Base-by-base conservation (phyloP, 2,329 filamentous ascomycete species). In the Aspergillus uvarum region DNA sequence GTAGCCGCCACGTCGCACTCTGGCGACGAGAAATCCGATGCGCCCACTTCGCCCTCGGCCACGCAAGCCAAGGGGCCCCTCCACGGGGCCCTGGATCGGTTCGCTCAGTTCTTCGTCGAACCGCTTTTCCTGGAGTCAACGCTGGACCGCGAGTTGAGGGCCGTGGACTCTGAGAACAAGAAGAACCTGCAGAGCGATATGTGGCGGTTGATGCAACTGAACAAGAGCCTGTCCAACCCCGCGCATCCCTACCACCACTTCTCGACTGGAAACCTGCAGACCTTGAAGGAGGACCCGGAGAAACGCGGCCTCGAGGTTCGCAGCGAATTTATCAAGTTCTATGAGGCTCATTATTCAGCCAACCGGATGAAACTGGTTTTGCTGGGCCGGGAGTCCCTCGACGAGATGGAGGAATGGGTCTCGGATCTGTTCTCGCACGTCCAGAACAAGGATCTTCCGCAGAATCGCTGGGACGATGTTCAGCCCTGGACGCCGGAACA, bases 81-180 rank as follows among this genome's bases (percentile, higher is more conserved):
- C 5, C 88, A 89, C 72, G 92, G 92, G 24, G 93, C 90, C 4
- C 82, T 97, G 54, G 93, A 97, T 74, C 88, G 92, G 35, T 97
- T 97, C 76, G 90, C 93, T 12, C 92, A 96, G 73, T 97, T 97
- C 78, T 97, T 97, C 75, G 88, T 96, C 65, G 85, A 89, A 63
- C 93, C 93, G 0, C 82, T 97, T 35, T 97, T 97, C 74, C 82
- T 96, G 10, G 87, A 89, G 56, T 91, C 87, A 65, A 95, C 92
- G 0, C 77, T 97, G 52, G 93, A 97, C 68, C 86, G 93, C 53
- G 93, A 97, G 77, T 81, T 97, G 63, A 87, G 85, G 65, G 93
- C 93, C 1, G 93, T 97, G 21, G 92, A 97, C 72, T 96, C 92
- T 5, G 93, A 97, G 76, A 96, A 97, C 79, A 96, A 96, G 83